Evolutionary conservation across 2,329 filamentous ascomycete species (phyloP).

Genomic region (Ophiosphaerella narmari): DNA sequence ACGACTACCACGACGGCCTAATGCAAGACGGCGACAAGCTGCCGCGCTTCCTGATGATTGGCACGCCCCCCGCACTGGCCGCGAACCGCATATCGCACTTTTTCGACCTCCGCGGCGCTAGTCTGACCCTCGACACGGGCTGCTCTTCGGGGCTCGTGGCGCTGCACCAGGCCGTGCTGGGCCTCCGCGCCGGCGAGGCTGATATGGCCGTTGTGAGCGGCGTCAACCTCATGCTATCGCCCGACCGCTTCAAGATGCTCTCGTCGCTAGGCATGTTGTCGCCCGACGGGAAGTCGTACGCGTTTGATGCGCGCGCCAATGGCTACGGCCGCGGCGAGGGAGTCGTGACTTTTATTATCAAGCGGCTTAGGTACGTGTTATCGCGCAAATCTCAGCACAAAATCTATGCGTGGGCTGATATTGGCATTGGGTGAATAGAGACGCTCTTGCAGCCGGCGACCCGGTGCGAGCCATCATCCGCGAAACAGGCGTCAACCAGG

Average conservation of each 20-base stretch:
- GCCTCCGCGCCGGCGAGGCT: constrained; percentile 11
- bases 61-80: constrained; percentile 26
- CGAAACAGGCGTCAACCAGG: constrained; percentile 47
- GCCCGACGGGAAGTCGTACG: constrained; percentile 18
- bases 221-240: not conserved
- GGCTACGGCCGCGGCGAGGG: constrained; percentile 63
- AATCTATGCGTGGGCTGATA: too few relatives aligned
- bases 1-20: not conserved
- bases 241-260: too few relatives aligned
- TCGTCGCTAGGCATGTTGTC: too few relatives aligned
- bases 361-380: too few relatives aligned
- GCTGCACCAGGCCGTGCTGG: constrained; percentile 20
- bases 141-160: constrained; percentile 41
- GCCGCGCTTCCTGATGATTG: constrained; percentile 23
- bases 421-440: too few relatives aligned
- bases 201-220: constrained; percentile 20
- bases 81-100: constrained; percentile 45
- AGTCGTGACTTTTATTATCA: constrained; percentile 53
- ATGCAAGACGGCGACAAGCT: constrained; percentile 4
- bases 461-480: constrained; percentile 51
- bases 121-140: constrained; percentile 46
- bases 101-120: constrained; percentile 41
- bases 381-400: too few relatives aligned
- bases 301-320: constrained; percentile 49
- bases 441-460: constrained; percentile 59